Evolutionary conservation across 2,329 filamentous ascomycete species (phyloP).

Genomic region (Fusarium subtropicale): DNA sequence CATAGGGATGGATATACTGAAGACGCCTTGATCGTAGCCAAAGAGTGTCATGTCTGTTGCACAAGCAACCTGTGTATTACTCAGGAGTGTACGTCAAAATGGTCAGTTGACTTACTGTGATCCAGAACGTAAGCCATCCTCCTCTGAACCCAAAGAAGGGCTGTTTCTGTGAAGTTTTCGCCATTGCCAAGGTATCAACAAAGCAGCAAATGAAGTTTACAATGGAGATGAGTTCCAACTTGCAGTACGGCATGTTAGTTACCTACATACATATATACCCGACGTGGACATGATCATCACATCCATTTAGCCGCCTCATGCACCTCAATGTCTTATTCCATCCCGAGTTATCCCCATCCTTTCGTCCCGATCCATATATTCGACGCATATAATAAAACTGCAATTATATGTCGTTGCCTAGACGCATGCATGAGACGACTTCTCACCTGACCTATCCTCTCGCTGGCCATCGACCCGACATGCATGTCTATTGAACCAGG

Average conservation of each 20-base stretch:
- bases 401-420: background rate
- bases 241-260: background rate
- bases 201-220: background rate
- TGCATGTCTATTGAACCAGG: background rate
- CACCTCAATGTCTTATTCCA: background rate
- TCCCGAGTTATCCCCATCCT: constrained; percentile 9
- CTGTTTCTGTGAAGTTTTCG: background rate
- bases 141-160: constrained; percentile 25
- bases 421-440: background rate
- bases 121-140: constrained; percentile 35
- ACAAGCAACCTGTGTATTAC: constrained; percentile 6
- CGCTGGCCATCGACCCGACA: background rate
- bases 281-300: background rate
- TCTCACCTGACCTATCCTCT: background rate
- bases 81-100: background rate
- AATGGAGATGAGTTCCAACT: too few relatives aligned
- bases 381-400: background rate
- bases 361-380: background rate
- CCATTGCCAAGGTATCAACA: background rate
- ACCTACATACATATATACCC: background rate
- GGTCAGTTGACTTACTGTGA: constrained; percentile 5
- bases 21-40: constrained; percentile 25
- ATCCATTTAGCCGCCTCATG: constrained; percentile 19
- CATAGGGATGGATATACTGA: background rate
- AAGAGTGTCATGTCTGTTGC: constrained; percentile 31